Evolutionary conservation across 441 rosid species (phyloP).

Genomic region (Corymbia citriodora): DNA sequence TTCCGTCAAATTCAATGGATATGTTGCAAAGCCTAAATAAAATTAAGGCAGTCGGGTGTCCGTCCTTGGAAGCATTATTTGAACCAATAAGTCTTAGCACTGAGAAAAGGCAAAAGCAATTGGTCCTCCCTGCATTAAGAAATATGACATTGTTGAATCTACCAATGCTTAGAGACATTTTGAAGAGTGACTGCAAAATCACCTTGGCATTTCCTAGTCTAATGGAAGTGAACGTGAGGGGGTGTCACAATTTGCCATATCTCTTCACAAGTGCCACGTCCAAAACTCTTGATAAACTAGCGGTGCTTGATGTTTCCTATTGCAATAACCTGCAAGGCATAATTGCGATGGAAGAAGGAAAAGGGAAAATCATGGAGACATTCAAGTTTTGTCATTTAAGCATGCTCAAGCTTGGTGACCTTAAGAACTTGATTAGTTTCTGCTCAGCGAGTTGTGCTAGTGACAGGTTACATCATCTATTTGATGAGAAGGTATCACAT

Average conservation of each 20-base stretch:
- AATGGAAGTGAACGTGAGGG: not conserved
- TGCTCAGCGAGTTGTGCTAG: accelerated
- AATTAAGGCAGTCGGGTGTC: accelerated
- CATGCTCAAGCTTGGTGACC: accelerated
- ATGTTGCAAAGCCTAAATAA: accelerated
- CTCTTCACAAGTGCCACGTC: not conserved
- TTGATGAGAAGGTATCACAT: not conserved
- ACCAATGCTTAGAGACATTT: not conserved
- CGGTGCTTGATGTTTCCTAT: not conserved
- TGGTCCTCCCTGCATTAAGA: accelerated
- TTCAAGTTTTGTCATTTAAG: accelerated
- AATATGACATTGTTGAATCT: not conserved
- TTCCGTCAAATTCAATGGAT: not conserved
- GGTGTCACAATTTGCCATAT: not conserved
- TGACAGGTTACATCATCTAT: not conserved
- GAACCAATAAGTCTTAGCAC: accelerated
- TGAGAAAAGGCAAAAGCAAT: not conserved
- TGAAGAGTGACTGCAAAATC: accelerated
- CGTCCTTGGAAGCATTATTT: not conserved
- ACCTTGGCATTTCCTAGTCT: not conserved
- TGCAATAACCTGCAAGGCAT: accelerated
- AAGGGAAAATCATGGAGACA: accelerated
- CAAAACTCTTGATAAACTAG: accelerated
- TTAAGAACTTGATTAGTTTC: accelerated
- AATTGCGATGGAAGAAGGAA: not conserved